Evolutionary conservation across 1,284 basidiomycete genomes (phyloP), one percentile per base, ranked within the genome.

Genomic region (Chalciporus sp.): DNA sequence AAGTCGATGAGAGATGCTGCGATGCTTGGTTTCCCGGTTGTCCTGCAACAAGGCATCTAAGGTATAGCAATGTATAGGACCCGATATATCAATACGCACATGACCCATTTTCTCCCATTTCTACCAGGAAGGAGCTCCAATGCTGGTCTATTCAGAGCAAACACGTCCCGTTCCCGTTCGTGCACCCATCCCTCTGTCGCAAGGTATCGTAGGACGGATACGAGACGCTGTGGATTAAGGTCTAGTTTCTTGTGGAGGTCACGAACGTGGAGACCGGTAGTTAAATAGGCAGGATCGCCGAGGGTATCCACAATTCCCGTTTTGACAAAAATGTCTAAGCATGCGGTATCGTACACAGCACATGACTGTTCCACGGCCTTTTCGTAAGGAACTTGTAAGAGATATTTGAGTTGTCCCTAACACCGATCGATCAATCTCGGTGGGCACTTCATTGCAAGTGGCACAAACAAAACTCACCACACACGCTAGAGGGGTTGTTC

Each of bases 341-440:
- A 63, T 2, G 65, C 62, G 5, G 61, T 63, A 37, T 67, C 64
- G 31, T 67, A 64, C 8, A 63, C 61, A 4, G 62, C 61, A 19
- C 42, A 53, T 3, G 55, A 57, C 33, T 58, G 57, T 16, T 56
- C 55, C 14, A 56, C 55, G 2, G 33, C 54, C 39, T 66, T 66
- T 50, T 66, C 62, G 42, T 60, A 66, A 1, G 64, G 64, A 8
- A 45, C 33, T 46, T 65, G 63, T 14, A 66, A 40, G 17, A 66
- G 61, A 46, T 52, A 52, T 48, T 59, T 62, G 14, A 56, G 52
- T 42, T 56, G 55, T 9, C 49, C 65, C 64, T 66, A 46, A 26
- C n/a, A n/a, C n/a, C n/a, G n/a, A n/a, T n/a, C n/a, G n/a, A n/a
- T n/a, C n/a, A n/a, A n/a, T n/a, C n/a, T n/a, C n/a, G n/a, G n/a